Percentiles rank a stretch among this genome's conserved stretches.
Evolutionary conservation across 2,329 filamentous ascomycete genomes (phyloP).

Genomic region (Clonostachys rhizophaga): DNA sequence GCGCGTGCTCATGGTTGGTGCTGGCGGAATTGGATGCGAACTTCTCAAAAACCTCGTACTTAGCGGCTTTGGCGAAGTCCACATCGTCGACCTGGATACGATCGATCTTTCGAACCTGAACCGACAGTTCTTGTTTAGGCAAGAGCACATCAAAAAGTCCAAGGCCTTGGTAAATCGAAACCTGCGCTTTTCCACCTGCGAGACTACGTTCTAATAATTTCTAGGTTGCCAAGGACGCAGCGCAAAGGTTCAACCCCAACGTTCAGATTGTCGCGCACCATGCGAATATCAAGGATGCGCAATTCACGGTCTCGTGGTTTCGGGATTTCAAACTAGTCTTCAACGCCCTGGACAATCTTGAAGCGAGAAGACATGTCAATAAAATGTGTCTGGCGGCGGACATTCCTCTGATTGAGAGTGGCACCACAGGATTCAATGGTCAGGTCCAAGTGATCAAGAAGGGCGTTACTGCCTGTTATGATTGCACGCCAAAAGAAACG

Average conservation of each 20-base stretch:
- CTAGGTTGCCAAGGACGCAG: slow-evolving; percentile 88
- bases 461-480: slow-evolving; percentile 90
- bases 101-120: slow-evolving; percentile 98
- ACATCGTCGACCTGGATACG: slow-evolving; percentile 95
- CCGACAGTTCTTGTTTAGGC: slow-evolving; percentile 92
- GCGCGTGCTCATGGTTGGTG: slow-evolving; percentile 88
- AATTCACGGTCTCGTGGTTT: slow-evolving; percentile 90
- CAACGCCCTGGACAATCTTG: slow-evolving; percentile 94
- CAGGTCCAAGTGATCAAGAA: slow-evolving; percentile 97
- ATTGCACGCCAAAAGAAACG: slow-evolving; percentile 84
- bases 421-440: slow-evolving; percentile 95
- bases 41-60: slow-evolving; percentile 94
- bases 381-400: slow-evolving; percentile 93
- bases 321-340: slow-evolving; percentile 79
- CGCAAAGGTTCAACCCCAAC: slow-evolving; percentile 82
- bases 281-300: slow-evolving; percentile 86
- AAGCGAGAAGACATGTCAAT: slow-evolving; percentile 91
- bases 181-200: not conserved
- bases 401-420: slow-evolving; percentile 90
- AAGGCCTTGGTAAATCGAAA: slow-evolving; percentile 72
- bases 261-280: slow-evolving; percentile 86
- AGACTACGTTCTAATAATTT: slow-evolving; percentile 10
- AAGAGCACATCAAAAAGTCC: slow-evolving; percentile 96
- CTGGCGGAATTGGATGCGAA: slow-evolving; percentile 96
- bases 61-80: slow-evolving; percentile 85